Evolutionary conservation across 495 filamentous ascomycete genomes (phyloP).

Genomic region (Podospora pseudoanserina): DNA sequence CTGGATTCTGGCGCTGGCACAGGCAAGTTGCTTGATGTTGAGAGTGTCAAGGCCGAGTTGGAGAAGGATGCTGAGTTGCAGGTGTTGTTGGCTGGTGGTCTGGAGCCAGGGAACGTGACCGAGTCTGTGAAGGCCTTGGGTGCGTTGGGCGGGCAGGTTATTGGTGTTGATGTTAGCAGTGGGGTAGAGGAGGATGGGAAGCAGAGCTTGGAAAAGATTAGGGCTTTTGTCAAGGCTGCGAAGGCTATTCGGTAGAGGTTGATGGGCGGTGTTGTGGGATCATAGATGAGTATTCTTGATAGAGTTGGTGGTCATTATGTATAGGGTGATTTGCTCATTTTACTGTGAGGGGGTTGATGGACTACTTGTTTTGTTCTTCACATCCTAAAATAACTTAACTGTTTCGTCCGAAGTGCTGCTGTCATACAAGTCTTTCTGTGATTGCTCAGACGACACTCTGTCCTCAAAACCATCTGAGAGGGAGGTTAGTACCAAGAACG

Average conservation of each 20-base stretch:
- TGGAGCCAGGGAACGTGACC: slow-evolving; percentile 71
- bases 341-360: too few species aligned
- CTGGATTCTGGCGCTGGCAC: slow-evolving; percentile 83
- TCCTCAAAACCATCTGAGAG: too few species aligned
- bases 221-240: slow-evolving; percentile 69
- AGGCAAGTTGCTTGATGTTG: slow-evolving; percentile 68
- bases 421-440: too few species aligned
- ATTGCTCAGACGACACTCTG: too few species aligned
- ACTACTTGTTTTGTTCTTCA: too few species aligned
- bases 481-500: too few species aligned
- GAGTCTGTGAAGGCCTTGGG: slow-evolving; percentile 58
- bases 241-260: slow-evolving; percentile 48
- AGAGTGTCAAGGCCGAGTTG: slow-evolving; percentile 59
- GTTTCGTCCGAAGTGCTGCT: too few species aligned
- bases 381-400: too few species aligned
- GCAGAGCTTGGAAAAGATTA: slow-evolving; percentile 81
- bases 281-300: too few species aligned
- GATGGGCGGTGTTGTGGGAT: too few species aligned
- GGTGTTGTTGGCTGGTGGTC: slow-evolving; percentile 78
- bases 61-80: slow-evolving; percentile 56
- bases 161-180: slow-evolving; percentile 88
- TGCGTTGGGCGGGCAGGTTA: slow-evolving; percentile 53
- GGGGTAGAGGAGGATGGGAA: slow-evolving; percentile 82
- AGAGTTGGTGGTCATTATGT: too few species aligned
- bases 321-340: too few species aligned